These are phyloP conservation scores for Cutaneotrichosporon dermatis DNA, from an alignment of 1,284 basidiomycete genomes.

Conservation along the genomic window DNA sequence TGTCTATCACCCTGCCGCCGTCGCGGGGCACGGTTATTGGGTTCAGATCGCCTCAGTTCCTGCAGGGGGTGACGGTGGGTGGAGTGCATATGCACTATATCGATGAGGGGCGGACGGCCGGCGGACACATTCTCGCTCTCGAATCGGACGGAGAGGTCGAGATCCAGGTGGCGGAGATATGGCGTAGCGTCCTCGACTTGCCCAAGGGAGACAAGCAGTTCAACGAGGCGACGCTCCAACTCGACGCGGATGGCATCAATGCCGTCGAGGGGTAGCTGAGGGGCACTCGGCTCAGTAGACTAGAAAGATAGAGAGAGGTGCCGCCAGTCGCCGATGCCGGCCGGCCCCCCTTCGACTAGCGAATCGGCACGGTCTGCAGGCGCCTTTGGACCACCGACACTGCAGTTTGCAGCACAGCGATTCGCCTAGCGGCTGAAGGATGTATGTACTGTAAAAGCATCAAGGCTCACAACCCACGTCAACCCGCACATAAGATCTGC, in stretches of 20 bases:
- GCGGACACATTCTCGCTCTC: slow-evolving; percentile 18
- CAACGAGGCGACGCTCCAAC: slow-evolving; percentile 10
- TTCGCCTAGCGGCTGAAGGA: no score
- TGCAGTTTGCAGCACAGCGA: no score
- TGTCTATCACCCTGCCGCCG: slow-evolving; percentile 1
- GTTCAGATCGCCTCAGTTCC: slow-evolving; percentile 14
- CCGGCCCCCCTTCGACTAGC: no score
- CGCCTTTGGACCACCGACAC: no score
- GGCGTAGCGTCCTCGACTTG: slow-evolving; percentile 12
- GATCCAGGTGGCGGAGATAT: slow-evolving; percentile 8
- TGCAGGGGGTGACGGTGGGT: slow-evolving; percentile 15
- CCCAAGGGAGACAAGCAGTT: slow-evolving; percentile 10
- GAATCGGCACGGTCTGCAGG: no score
- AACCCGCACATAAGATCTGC: no score
- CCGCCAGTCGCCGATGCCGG: no score
- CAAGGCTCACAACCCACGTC: no score
- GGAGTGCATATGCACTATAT: slow-evolving; percentile 23
- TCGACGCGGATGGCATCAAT: slow-evolving; percentile 13
- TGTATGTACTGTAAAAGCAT: no score
- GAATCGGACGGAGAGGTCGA: slow-evolving; percentile 18
- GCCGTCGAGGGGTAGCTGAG: slow-evolving; percentile 9
- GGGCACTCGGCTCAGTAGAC: no score
- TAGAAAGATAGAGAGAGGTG: no score
- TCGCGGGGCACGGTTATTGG: slow-evolving; percentile 12
- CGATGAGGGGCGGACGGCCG: slow-evolving; percentile 7